Evolutionary conservation across 1,284 basidiomycete species (phyloP).

Genomic region (Ceratobasidium sp.): DNA sequence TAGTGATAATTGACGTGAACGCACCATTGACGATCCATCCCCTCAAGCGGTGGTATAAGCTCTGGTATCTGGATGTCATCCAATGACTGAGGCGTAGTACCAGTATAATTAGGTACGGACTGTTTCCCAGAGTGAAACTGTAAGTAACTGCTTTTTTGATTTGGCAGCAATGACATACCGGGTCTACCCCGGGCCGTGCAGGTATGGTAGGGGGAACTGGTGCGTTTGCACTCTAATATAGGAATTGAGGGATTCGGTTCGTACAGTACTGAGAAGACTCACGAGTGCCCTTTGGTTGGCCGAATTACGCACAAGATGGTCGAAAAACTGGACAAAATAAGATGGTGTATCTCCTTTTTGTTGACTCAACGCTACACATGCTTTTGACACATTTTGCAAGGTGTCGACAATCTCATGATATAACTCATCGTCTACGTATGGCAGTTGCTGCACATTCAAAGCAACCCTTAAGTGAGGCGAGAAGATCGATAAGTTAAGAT

Average conservation of each 20-base stretch:
- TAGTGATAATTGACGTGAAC: background rate
- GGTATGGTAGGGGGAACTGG: background rate
- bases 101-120: background rate
- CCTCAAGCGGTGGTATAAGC: conserved; percentile 41
- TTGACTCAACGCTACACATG: background rate
- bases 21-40: conserved; percentile 39
- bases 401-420: conserved; percentile 26
- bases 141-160: background rate
- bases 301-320: conserved; percentile 32
- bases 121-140: background rate
- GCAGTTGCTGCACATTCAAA: conserved; percentile 12
- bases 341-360: conserved; percentile 39
- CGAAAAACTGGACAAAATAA: conserved; percentile 41
- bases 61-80: background rate
- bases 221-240: background rate
- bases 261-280: background rate
- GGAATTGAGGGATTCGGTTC: background rate
- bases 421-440: conserved; percentile 34
- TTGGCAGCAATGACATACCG: background rate
- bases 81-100: background rate
- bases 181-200: background rate
- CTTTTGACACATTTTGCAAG: conserved; percentile 6
- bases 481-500: background rate
- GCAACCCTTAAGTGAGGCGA: background rate
- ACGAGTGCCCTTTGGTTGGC: conserved; percentile 4